Conservation (phyloP, 768 basidiomycete genomes). For the Peribolospora kevripleyi region DNA sequence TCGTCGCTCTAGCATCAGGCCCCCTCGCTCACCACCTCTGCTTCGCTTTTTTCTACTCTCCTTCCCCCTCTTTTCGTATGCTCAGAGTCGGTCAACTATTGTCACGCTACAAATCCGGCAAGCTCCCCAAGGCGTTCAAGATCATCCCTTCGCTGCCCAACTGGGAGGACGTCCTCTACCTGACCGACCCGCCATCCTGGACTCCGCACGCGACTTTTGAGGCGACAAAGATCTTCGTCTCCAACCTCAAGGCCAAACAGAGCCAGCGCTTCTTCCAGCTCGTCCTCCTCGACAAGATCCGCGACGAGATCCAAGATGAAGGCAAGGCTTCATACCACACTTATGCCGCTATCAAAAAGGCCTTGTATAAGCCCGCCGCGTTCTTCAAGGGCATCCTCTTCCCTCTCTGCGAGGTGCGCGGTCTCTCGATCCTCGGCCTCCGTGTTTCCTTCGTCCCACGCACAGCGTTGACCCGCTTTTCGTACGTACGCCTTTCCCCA, state of each 20-base stretch:
- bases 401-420: slow-evolving; percentile 65
- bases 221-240: slow-evolving; percentile 84
- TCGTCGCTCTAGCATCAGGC: background rate
- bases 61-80: background rate
- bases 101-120: slow-evolving; percentile 71
- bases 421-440: too few relatives aligned
- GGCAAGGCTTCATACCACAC: slow-evolving; percentile 59
- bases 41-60: background rate
- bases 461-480: background rate
- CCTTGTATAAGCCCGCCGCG: slow-evolving; percentile 85
- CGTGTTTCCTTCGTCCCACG: too few relatives aligned
- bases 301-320: slow-evolving; percentile 63
- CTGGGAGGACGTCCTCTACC: slow-evolving; percentile 84
- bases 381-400: slow-evolving; percentile 98
- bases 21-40: background rate
- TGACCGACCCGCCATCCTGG: slow-evolving; percentile 83
- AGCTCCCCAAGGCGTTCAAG: slow-evolving; percentile 92
- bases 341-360: slow-evolving; percentile 74
- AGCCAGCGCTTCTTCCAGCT: slow-evolving; percentile 79
- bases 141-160: slow-evolving; percentile 83
- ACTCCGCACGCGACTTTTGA: slow-evolving; percentile 83
- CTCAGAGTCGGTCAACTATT: slow-evolving; percentile 61
- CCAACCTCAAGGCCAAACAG: slow-evolving; percentile 85
- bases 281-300: slow-evolving; percentile 65
- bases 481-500: slow-evolving; percentile 12